Conservation (phyloP, 140 eudicot species). For the Erigeron philadelphicus region DNA sequence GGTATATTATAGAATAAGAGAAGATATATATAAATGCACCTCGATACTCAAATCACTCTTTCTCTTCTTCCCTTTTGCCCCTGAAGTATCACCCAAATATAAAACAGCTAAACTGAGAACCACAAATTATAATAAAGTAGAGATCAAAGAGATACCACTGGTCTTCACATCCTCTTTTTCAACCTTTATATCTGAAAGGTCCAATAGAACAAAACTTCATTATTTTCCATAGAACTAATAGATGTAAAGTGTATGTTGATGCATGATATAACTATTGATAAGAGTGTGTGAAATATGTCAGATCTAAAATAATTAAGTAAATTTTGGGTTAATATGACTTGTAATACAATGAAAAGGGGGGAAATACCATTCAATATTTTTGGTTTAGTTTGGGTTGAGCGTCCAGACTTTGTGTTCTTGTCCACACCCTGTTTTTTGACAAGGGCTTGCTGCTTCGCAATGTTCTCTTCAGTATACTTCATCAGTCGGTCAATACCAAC, state of each 20-base stretch:
- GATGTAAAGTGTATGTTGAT: constrained; percentile 11
- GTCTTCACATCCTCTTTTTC: constrained; percentile 80
- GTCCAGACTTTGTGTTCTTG: constrained; percentile 70
- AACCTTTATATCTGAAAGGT: constrained; percentile 65
- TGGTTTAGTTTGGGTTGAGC: constrained; percentile 62
- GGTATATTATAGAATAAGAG: neutral
- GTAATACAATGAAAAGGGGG: constrained; percentile 7
- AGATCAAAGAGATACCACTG: constrained; percentile 50
- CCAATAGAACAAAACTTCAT: constrained; percentile 16
- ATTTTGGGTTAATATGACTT: neutral
- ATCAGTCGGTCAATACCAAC: constrained; percentile 79
- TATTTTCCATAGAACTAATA: constrained; percentile 4
- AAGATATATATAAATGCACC: constrained; percentile 38
- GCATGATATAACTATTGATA: neutral
- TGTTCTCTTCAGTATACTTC: constrained; percentile 74
- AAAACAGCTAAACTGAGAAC: too few relatives aligned
- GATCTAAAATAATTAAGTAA: neutral
- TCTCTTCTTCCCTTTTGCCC: constrained; percentile 81
- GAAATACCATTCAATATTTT: constrained; percentile 52
- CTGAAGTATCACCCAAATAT: constrained; percentile 38
- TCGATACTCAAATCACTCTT: constrained; percentile 68
- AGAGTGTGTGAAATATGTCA: neutral
- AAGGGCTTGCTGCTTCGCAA: constrained; percentile 72
- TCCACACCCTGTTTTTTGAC: constrained; percentile 71
- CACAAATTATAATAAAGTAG: neutral